phyloP scores from a whole-genome alignment of 1,284 basidiomycete species.

The Trametes pubescens region DNA sequence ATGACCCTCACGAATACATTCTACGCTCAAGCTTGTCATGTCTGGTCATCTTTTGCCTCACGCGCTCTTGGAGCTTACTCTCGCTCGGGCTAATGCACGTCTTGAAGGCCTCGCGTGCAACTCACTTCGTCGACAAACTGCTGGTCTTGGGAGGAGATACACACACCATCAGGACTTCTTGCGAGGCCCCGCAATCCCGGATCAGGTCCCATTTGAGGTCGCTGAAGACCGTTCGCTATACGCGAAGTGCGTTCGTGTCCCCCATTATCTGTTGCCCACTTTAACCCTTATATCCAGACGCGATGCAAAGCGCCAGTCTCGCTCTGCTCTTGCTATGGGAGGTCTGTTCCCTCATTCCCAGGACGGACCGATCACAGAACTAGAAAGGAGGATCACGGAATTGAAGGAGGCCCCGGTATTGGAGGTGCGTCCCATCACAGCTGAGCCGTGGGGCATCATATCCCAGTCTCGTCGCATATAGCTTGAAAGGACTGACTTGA shows the following conservation, averaged over 20 bases:
- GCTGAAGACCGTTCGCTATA: conserved; percentile 25
- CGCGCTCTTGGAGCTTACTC: conserved; percentile 34
- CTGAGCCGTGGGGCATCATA: neutral
- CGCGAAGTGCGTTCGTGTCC: conserved; percentile 19
- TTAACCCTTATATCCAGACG: conserved; percentile 11
- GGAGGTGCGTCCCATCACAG: conserved; percentile 24
- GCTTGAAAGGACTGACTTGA: too few species aligned
- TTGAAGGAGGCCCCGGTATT: conserved; percentile 31
- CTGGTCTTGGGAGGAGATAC: conserved; percentile 3
- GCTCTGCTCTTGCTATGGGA: conserved; percentile 3
- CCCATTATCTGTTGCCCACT: neutral
- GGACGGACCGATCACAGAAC: conserved; percentile 24
- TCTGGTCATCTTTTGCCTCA: conserved; percentile 31
- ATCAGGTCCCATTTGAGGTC: conserved; percentile 5
- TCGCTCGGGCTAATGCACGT: conserved; percentile 32
- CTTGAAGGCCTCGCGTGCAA: conserved; percentile 20
- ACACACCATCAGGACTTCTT: conserved; percentile 18
- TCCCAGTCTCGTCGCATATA: neutral
- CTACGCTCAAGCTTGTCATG: conserved; percentile 15
- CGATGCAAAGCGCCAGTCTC: conserved; percentile 9
- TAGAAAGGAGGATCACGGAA: conserved; percentile 34
- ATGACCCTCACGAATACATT: neutral
- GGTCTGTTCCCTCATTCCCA: conserved; percentile 17
- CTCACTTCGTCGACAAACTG: conserved; percentile 1
- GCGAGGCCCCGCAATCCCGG: neutral